These are phyloP conservation scores for Eremothecium cymbalariae DNA, from an alignment of 1,139 yeast genomes.

Conservation along the genomic window DNA sequence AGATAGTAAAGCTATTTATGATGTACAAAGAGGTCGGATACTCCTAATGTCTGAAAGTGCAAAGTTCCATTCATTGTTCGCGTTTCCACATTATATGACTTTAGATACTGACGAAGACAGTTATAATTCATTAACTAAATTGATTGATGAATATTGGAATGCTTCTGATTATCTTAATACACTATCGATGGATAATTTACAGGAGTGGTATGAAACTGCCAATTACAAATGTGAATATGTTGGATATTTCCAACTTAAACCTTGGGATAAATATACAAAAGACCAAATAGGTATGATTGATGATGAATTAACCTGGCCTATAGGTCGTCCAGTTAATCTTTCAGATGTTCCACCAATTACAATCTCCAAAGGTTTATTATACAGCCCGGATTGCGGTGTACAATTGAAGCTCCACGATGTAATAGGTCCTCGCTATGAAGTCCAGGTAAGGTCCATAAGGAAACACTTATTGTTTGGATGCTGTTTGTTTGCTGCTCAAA, in stretches of 20 bases:
- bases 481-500: conserved; percentile 41
- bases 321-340: conserved; percentile 59
- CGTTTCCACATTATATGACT: conserved; percentile 29
- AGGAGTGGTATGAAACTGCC: conserved; percentile 25
- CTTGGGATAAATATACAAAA: conserved; percentile 43
- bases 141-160: conserved; percentile 29
- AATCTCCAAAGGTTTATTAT: conserved; percentile 50
- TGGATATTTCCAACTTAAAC: conserved; percentile 57
- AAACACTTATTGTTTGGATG: conserved; percentile 43
- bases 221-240: conserved; percentile 62
- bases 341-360: conserved; percentile 48
- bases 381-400: conserved; percentile 86
- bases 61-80: conserved; percentile 59
- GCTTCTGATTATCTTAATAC: conserved; percentile 32
- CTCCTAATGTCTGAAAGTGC: conserved; percentile 59
- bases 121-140: conserved; percentile 36
- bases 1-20: conserved; percentile 58
- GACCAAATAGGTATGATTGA: conserved; percentile 56
- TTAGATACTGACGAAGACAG: conserved; percentile 34
- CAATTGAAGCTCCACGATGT: conserved; percentile 38
- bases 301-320: conserved; percentile 59
- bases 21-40: conserved; percentile 60
- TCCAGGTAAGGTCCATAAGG: conserved; percentile 39
- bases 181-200: conserved; percentile 37
- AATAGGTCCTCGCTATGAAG: conserved; percentile 53